A percentile compares a stretch with the other conserved stretches of the same genome.
These are phyloP conservation scores for Colletotrichum chrysophilum DNA, from an alignment of 2,329 filamentous ascomycete species.

Conservation along the genomic window DNA sequence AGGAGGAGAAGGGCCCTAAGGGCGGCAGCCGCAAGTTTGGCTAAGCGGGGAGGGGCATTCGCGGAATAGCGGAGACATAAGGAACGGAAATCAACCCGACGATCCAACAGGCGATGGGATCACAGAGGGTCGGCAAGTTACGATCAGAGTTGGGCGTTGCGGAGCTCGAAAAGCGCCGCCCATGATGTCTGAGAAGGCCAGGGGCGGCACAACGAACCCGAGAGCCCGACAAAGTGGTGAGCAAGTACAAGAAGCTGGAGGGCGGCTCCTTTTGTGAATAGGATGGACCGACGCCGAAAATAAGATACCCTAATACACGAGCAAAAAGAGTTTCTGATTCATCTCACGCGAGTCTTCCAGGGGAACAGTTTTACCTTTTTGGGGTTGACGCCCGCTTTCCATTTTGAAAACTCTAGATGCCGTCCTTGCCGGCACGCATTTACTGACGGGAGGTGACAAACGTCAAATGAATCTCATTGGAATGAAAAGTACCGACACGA, in stretches of 20 bases:
- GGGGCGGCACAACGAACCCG: too few species aligned
- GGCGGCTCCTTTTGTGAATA: neutral
- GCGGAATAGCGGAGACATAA: neutral
- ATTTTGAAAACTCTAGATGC: neutral
- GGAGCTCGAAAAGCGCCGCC: neutral
- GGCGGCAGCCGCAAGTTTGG: conserved; percentile 63
- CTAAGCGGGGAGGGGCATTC: conserved; percentile 33
- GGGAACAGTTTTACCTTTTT: neutral
- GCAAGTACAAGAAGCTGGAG: neutral
- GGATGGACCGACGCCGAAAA: neutral
- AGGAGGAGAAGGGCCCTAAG: conserved; percentile 43
- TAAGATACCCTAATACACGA: conserved; percentile 12
- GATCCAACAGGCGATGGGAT: neutral
- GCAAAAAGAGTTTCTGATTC: neutral
- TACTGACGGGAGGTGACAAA: neutral
- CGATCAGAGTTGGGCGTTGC: neutral
- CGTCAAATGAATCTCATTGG: neutral
- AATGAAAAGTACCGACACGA: neutral
- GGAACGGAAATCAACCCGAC: neutral
- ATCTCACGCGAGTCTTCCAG: neutral
- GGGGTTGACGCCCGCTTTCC: neutral
- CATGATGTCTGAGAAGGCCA: neutral
- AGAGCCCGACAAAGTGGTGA: too few species aligned
- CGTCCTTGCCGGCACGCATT: neutral
- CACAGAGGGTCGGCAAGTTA: neutral